phyloP scores from a whole-genome alignment of 768 basidiomycete species.

The Kwoniella sp. region DNA sequence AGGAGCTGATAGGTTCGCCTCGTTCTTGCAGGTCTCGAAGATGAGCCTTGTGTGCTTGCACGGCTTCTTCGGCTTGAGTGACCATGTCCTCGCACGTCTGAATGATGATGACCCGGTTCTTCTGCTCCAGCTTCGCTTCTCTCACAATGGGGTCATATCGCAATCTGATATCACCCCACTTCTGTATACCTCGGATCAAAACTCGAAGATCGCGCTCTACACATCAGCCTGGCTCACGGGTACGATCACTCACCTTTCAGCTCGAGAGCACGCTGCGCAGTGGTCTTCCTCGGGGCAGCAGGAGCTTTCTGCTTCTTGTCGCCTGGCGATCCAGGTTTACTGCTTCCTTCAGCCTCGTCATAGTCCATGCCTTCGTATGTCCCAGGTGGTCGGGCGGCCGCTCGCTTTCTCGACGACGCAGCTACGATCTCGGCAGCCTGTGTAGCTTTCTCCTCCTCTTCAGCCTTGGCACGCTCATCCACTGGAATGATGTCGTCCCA shows the following conservation, averaged over 20 bases:
- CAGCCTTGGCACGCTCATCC: constrained; percentile 79
- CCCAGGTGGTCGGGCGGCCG: constrained; percentile 63
- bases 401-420: constrained; percentile 67
- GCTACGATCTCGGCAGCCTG: constrained; percentile 60
- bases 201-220: constrained; percentile 89
- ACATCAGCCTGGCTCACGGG: neutral
- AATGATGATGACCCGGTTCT: constrained; percentile 86
- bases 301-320: constrained; percentile 62
- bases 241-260: constrained; percentile 58
- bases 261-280: constrained; percentile 91
- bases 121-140: constrained; percentile 85
- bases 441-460: constrained; percentile 73
- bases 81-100: constrained; percentile 91
- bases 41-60: constrained; percentile 76
- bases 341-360: constrained; percentile 57
- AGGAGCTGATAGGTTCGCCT: constrained; percentile 84
- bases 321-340: constrained; percentile 57
- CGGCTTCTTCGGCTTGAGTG: constrained; percentile 72
- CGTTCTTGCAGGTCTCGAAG: constrained; percentile 69
- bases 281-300: constrained; percentile 72
- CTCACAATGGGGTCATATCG: constrained; percentile 89
- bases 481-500: constrained; percentile 99
- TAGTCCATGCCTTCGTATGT: constrained; percentile 86
- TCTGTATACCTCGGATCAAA: constrained; percentile 86
- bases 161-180: constrained; percentile 94